Base-by-base conservation (phyloP, 169 alveolate genomes). In the Cryptosporidium meleagridis region DNA sequence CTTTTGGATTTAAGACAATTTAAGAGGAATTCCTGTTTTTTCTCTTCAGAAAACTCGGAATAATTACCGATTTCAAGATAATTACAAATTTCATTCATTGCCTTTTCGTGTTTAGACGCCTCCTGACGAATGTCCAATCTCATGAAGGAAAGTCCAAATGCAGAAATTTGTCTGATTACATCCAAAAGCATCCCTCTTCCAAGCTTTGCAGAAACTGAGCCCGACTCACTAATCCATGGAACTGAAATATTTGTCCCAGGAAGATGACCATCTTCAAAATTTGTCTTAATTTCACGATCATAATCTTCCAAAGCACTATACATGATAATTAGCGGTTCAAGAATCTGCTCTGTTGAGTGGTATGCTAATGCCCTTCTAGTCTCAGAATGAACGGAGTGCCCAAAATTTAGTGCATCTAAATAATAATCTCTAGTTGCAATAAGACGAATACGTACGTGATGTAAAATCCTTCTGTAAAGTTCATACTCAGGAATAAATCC, bases 121-220 rank as follows among this genome's bases (percentile, higher is more conserved):
- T 95, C 97, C 87, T 95, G 97, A 18, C 97, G 85, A 70, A 94
- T 91, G 58, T 95, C 97, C 85, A 95, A 70, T 48, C 91, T 92
- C 93, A 94, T 85, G 55, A 94, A 73, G 52, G 92, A 92, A 0
- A 94, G 86, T 1, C 96, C 96, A 92, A 94, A 94, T 8, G 95
- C 93, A n/a, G 91, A 85, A 26, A 93, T 67, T 73, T 92, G 92
- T 53, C 96, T 58, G 21, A 94, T 91, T 4, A 94, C 91, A 55
- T 87, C 95, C 65, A 91, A 85, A 55, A 93, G 72, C 21, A 89
- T 61, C 26, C 94, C 93, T 26, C 89, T 80, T 21, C 89, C 89
- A n/a, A 80, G 55, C 39, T 65, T 80, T 26, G 89, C 89, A 8
- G 89, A 62, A 16, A 51, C 89, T 26, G 73, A 80, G 3, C 41